phyloP scores from a whole-genome alignment of 2,329 filamentous ascomycete genomes.

The Colletotrichum truncatum region DNA sequence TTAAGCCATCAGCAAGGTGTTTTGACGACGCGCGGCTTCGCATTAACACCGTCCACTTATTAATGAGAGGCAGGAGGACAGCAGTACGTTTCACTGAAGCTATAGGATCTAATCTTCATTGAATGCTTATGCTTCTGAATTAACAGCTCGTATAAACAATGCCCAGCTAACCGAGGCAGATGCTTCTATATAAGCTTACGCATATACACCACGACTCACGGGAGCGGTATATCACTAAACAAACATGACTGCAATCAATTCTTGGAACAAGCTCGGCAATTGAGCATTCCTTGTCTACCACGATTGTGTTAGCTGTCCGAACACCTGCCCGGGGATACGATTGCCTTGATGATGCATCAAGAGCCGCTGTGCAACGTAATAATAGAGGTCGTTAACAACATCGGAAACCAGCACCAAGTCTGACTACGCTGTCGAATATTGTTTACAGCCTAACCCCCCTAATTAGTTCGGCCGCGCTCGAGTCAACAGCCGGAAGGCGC shows the following conservation, averaged over 20 bases:
- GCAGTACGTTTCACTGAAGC: neutral
- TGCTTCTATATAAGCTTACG: neutral
- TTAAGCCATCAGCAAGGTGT: neutral
- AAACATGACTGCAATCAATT: neutral
- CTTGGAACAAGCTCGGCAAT: neutral
- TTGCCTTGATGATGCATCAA: neutral
- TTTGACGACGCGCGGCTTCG: neutral
- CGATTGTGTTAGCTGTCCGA: no score
- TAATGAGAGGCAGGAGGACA: neutral
- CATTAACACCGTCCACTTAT: neutral
- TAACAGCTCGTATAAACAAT: neutral
- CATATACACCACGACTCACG: neutral
- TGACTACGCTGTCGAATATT: neutral
- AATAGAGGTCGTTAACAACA: neutral
- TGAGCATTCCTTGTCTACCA: neutral
- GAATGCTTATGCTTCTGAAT: neutral
- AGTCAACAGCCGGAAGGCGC: neutral
- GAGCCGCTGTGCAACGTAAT: neutral
- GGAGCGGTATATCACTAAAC: no score
- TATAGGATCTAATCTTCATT: neutral
- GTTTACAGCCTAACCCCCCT: neutral
- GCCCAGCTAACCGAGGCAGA: neutral
- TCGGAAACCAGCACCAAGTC: constrained; percentile 1
- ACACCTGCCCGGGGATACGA: neutral
- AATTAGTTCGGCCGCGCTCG: neutral